phyloP scores from a whole-genome alignment of 805 yeast species.

The Metschnikowia vanudenii region DNA sequence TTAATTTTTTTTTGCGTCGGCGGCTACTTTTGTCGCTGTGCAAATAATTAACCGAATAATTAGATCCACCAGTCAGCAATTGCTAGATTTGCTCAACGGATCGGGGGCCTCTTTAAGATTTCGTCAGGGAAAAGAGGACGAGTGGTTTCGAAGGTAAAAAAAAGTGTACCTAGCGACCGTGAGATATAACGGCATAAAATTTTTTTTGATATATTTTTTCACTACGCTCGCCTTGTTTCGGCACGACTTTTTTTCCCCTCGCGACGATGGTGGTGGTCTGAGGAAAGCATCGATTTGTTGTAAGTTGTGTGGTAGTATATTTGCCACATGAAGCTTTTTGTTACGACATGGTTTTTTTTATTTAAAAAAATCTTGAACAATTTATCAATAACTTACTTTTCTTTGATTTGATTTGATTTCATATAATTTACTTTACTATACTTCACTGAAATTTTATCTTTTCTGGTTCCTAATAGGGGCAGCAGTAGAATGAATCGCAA shows the following conservation, averaged over 20 bases:
- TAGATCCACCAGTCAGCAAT: conserved; percentile 15
- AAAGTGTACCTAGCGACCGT: conserved; percentile 8
- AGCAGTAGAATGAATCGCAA: no score
- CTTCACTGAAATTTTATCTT: no score
- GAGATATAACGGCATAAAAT: conserved; percentile 9
- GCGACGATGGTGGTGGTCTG: no score
- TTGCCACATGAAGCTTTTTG: no score
- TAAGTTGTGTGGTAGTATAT: no score
- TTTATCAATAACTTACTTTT: no score
- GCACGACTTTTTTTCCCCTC: conserved; percentile 10
- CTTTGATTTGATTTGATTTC: no score
- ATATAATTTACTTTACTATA: no score
- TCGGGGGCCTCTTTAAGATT: conserved; percentile 3
- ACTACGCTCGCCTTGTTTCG: conserved; percentile 5
- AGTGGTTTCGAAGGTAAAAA: conserved; percentile 3
- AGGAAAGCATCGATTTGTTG: no score
- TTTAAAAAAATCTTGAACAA: no score
- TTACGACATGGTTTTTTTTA: no score
- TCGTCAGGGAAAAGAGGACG: conserved; percentile 4
- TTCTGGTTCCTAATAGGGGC: no score
- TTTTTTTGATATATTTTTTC: conserved; percentile 4
- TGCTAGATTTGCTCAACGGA: conserved; percentile 3
- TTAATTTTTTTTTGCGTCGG: conserved; percentile 5
- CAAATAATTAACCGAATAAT: conserved; percentile 17
- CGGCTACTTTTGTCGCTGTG: conserved; percentile 6